These are phyloP conservation scores for Ambrosiella cleistominuta DNA, from an alignment of 2,329 filamentous ascomycete species.

Conservation along the genomic window DNA sequence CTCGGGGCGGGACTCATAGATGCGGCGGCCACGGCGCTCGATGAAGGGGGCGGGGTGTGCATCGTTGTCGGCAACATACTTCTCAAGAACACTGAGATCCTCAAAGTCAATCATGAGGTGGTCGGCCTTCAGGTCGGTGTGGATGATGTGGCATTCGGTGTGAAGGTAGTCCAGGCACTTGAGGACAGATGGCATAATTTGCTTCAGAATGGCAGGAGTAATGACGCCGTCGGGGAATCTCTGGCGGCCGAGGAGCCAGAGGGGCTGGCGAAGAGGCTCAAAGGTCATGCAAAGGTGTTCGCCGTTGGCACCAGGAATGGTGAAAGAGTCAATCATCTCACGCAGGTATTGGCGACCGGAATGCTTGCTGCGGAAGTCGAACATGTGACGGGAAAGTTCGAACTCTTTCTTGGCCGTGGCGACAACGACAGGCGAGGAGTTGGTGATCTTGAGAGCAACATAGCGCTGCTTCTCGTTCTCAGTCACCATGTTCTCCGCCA, in stretches of 20 bases:
- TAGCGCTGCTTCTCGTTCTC: constrained; percentile 15
- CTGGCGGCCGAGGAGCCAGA: constrained; percentile 21
- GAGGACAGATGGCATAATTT: constrained; percentile 20
- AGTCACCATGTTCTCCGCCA: constrained; percentile 17
- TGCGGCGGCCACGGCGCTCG: constrained; percentile 15
- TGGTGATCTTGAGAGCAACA: constrained; percentile 18
- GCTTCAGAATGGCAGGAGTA: constrained; percentile 21
- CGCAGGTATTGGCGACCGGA: constrained; percentile 18
- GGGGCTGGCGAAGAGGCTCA: constrained; percentile 25
- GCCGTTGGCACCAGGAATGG: constrained; percentile 17
- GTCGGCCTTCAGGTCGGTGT: constrained; percentile 29
- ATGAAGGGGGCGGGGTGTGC: constrained; percentile 16
- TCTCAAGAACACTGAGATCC: constrained; percentile 14
- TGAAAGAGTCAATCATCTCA: constrained; percentile 19
- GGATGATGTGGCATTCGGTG: constrained; percentile 25
- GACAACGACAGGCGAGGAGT: constrained; percentile 16
- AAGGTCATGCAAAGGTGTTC: constrained; percentile 23
- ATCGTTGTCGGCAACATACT: constrained; percentile 16
- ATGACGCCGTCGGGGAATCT: constrained; percentile 23
- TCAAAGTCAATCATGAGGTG: constrained; percentile 15
- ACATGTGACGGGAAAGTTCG: constrained; percentile 16
- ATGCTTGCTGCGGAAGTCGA: constrained; percentile 15
- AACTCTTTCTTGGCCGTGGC: constrained; percentile 16
- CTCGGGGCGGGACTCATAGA: constrained; percentile 15
- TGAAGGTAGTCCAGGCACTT: constrained; percentile 26